These are phyloP conservation scores for Dryas alaskensis DNA, from an alignment of 306 rosid genomes.

Conservation along the genomic window DNA sequence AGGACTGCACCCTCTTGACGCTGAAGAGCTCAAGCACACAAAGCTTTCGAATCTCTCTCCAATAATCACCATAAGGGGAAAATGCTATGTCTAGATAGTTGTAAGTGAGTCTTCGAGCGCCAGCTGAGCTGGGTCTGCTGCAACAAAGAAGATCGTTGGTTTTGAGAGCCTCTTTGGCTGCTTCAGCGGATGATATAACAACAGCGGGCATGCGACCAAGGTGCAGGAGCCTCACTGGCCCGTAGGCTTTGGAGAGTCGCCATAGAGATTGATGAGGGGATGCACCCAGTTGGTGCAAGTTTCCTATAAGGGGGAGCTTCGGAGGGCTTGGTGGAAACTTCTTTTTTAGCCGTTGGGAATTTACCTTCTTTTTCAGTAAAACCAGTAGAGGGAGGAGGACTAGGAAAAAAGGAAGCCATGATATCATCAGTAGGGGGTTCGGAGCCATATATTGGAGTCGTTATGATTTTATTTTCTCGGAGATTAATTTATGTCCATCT, in stretches of 20 bases:
- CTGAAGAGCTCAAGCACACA: constrained; percentile 36
- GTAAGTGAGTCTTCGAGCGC: constrained; percentile 5
- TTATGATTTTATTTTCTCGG: neutral
- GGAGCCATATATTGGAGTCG: neutral
- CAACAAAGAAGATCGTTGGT: constrained; percentile 32
- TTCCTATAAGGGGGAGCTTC: constrained; percentile 41
- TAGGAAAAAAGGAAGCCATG: constrained; percentile 14
- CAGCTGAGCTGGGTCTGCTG: constrained; percentile 23
- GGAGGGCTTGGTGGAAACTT: constrained; percentile 35
- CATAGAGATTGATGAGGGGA: constrained; percentile 25
- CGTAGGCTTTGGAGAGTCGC: constrained; percentile 26
- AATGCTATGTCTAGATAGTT: constrained; percentile 17
- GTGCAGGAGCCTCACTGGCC: constrained; percentile 32
- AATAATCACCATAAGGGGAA: constrained; percentile 39
- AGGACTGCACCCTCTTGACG: constrained; percentile 32
- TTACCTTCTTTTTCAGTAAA: neutral
- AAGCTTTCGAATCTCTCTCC: constrained; percentile 43
- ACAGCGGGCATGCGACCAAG: constrained; percentile 11
- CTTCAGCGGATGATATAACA: constrained; percentile 34
- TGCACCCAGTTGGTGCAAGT: constrained; percentile 37
- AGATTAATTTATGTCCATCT: neutral
- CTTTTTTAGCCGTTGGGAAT: neutral
- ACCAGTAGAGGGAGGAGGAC: constrained; percentile 6
- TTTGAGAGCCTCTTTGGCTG: constrained; percentile 30
- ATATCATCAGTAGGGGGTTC: no score